Evolutionary conservation across 208 protist species (phyloP).

Genomic region (Blechomonas ayalai): DNA sequence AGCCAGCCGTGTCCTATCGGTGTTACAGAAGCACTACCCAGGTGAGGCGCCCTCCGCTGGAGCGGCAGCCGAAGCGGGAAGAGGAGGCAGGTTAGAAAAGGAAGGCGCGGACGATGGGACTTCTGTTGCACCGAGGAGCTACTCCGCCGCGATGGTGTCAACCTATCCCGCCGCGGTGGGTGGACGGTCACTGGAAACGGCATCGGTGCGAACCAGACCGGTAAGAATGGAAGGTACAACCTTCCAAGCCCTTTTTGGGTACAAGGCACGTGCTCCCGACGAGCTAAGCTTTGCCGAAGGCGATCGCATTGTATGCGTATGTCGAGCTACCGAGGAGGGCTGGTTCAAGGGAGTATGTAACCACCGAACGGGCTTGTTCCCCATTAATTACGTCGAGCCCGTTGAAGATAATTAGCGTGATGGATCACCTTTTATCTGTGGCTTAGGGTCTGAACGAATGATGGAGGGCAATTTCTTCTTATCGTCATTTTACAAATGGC

Average conservation of each 20-base stretch:
- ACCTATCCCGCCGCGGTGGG: no score
- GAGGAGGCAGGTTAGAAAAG: no score
- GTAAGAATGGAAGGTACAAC: conserved; percentile 58
- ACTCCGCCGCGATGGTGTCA: no score
- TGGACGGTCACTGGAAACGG: background rate
- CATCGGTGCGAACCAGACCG: background rate
- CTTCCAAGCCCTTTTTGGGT: conserved; percentile 65
- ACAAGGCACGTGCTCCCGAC: conserved; percentile 71
- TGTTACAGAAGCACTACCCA: no score
- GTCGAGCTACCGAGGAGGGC: conserved; percentile 72
- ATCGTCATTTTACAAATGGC: background rate
- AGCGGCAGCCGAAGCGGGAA: no score
- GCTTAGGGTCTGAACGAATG: background rate
- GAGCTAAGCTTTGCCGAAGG: conserved; percentile 79
- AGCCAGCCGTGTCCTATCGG: no score
- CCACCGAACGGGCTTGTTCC: conserved; percentile 83
- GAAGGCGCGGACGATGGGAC: no score
- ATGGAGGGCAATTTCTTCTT: background rate
- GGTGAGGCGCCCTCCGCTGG: no score
- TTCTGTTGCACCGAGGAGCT: background rate
- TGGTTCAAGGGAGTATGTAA: conserved; percentile 87
- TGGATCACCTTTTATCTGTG: conserved; percentile 5
- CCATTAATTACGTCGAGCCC: conserved; percentile 79
- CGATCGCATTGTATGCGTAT: conserved; percentile 72
- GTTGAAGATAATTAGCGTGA: conserved; percentile 2